Percentiles rank a stretch among this genome's conserved stretches.
phyloP scores from a whole-genome alignment of 805 yeast species.

The Candida ipomoeae region DNA sequence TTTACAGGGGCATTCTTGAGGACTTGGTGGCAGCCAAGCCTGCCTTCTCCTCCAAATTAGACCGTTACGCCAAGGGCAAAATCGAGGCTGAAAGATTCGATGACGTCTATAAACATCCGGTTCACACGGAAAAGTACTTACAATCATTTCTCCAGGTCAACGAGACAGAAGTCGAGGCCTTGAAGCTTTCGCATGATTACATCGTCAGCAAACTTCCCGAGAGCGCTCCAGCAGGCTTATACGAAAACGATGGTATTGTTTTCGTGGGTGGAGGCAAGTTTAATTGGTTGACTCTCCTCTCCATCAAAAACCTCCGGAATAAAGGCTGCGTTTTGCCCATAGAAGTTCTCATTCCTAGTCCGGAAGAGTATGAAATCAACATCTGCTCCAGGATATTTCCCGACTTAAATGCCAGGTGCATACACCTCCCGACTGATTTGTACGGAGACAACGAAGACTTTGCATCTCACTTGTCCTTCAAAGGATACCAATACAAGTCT shows the following conservation, averaged over 20 bases:
- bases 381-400: constrained; percentile 42
- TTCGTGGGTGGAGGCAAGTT: constrained; percentile 79
- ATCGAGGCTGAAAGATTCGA: constrained; percentile 26
- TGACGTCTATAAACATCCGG: constrained; percentile 28
- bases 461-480: constrained; percentile 32
- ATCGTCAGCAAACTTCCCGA: constrained; percentile 46
- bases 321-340: constrained; percentile 69
- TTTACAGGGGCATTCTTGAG: constrained; percentile 41
- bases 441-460: constrained; percentile 18
- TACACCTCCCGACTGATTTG: constrained; percentile 32
- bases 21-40: constrained; percentile 45
- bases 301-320: constrained; percentile 61
- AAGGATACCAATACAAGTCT: constrained; percentile 43
- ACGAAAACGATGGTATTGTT: constrained; percentile 52
- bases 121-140: constrained; percentile 53
- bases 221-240: constrained; percentile 31
- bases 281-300: constrained; percentile 65
- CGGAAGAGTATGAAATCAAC: constrained; percentile 66
- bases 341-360: constrained; percentile 74
- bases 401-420: constrained; percentile 35
- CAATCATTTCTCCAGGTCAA: constrained; percentile 45
- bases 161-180: constrained; percentile 37
- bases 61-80: constrained; percentile 36
- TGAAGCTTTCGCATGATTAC: constrained; percentile 45
- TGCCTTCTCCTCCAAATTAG: constrained; percentile 32